phyloP scores from a whole-genome alignment of 495 filamentous ascomycete genomes.

The Oidiodendron maius region DNA sequence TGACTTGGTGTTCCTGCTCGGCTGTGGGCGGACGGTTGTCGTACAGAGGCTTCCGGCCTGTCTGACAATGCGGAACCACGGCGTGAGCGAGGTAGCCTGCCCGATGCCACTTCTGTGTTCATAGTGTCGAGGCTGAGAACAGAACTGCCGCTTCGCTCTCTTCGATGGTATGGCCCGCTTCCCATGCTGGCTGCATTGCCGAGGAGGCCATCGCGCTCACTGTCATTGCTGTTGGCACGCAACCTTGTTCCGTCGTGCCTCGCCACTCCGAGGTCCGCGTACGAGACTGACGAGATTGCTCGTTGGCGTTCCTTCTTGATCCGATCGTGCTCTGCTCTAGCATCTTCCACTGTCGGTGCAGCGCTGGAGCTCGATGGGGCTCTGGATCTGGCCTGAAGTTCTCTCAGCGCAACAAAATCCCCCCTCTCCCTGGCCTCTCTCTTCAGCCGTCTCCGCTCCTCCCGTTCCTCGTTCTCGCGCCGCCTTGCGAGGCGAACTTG shows the following conservation, averaged over 20 bases:
- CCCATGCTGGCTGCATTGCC: slow-evolving; percentile 61
- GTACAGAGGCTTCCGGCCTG: slow-evolving; percentile 10
- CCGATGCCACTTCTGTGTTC: slow-evolving; percentile 22
- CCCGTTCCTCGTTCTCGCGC: slow-evolving; percentile 67
- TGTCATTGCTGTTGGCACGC: slow-evolving; percentile 73
- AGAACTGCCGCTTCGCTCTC: slow-evolving; percentile 38
- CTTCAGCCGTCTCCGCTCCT: slow-evolving; percentile 59
- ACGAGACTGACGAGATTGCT: slow-evolving; percentile 76
- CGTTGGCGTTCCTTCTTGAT: slow-evolving; percentile 59
- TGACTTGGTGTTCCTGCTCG: not conserved
- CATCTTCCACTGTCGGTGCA: slow-evolving; percentile 33
- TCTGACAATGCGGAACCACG: slow-evolving; percentile 6
- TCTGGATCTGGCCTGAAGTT: slow-evolving; percentile 42
- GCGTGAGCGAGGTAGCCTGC: slow-evolving; percentile 17
- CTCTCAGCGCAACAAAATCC: slow-evolving; percentile 55
- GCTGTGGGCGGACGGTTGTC: not conserved
- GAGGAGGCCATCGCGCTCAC: slow-evolving; percentile 68
- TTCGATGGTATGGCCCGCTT: slow-evolving; percentile 28
- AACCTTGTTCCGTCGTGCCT: slow-evolving; percentile 84
- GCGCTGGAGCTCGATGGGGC: slow-evolving; percentile 14
- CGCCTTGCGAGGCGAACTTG: slow-evolving; percentile 79
- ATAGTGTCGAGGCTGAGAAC: slow-evolving; percentile 41
- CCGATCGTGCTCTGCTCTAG: slow-evolving; percentile 63
- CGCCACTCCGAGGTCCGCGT: slow-evolving; percentile 79
- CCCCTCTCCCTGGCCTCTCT: slow-evolving; percentile 65